Evolutionary conservation across 1,139 yeast genomes (phyloP).

Genomic region (Debaryomycetaceae sp.): DNA sequence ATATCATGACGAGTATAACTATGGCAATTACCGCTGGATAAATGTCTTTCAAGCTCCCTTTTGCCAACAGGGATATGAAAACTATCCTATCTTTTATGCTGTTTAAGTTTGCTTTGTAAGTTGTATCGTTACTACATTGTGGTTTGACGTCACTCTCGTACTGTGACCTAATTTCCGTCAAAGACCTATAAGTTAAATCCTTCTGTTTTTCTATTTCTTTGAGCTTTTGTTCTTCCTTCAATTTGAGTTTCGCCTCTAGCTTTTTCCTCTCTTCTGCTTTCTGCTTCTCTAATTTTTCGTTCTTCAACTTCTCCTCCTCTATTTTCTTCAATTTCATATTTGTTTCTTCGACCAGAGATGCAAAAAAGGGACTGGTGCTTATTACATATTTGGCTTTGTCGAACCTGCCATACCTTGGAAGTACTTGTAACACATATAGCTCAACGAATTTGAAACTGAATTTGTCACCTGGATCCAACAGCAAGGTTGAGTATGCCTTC

Average conservation of each 20-base stretch:
- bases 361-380: conserved; percentile 16
- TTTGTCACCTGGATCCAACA: conserved; percentile 9
- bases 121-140: not conserved
- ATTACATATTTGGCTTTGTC: conserved; percentile 27
- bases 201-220: conserved; percentile 22
- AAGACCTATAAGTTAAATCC: conserved; percentile 32
- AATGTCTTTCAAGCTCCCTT: conserved; percentile 25
- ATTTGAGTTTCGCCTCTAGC: conserved; percentile 18
- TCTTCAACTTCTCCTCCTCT: conserved; percentile 11
- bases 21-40: conserved; percentile 25
- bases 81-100: conserved; percentile 10
- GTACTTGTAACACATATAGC: conserved; percentile 33
- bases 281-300: conserved; percentile 15
- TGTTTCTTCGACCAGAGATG: conserved; percentile 11
- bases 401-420: conserved; percentile 27
- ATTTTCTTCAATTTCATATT: conserved; percentile 16
- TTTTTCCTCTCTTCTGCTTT: conserved; percentile 15
- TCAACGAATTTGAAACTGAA: conserved; percentile 25
- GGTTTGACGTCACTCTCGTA: conserved; percentile 1
- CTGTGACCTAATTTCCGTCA: conserved; percentile 24
- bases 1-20: conserved; percentile 19
- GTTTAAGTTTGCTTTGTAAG: not conserved
- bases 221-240: conserved; percentile 19
- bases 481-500: conserved; percentile 1
- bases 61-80: conserved; percentile 15